Conservation (phyloP, 2,329 filamentous ascomycete species). For the Calonectria pseudoreteaudii region DNA sequence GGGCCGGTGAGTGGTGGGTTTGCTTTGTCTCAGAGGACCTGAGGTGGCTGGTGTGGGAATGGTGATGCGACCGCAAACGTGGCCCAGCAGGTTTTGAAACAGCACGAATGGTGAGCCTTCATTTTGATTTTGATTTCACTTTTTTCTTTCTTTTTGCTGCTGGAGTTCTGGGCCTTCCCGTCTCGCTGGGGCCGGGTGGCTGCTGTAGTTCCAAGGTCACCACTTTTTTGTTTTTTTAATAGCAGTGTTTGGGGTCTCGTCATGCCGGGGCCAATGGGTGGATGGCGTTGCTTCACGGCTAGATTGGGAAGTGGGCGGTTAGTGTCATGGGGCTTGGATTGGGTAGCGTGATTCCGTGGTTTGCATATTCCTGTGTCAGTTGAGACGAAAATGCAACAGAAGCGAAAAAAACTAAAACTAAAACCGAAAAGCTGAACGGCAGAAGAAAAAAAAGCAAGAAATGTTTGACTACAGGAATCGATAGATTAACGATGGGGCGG, state of each 20-base stretch:
- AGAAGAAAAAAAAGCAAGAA: not conserved
- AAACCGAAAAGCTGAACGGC: not conserved
- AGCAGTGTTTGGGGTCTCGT: constrained; percentile 11
- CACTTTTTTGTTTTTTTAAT: not conserved
- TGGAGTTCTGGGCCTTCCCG: not conserved
- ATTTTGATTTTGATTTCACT: too few relatives aligned
- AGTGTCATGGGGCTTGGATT: not conserved
- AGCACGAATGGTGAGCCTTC: not conserved
- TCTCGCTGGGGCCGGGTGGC: not conserved
- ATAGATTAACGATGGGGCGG: not conserved
- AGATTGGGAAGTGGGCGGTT: constrained; percentile 13
- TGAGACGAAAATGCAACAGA: not conserved
- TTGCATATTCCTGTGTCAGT: constrained; percentile 3
- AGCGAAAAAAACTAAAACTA: not conserved
- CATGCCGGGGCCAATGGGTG: constrained; percentile 18
- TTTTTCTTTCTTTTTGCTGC: not conserved
- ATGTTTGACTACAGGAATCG: not conserved
- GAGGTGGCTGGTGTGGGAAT: not conserved
- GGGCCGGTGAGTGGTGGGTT: not conserved
- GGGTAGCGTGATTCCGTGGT: not conserved
- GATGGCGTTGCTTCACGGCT: constrained; percentile 7
- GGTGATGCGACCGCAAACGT: constrained; percentile 10
- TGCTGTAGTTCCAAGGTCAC: not conserved
- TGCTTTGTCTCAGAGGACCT: not conserved
- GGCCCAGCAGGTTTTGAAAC: constrained; percentile 20